phyloP scores from a whole-genome alignment of 768 basidiomycete species.

The Auricularia auricula-judae region DNA sequence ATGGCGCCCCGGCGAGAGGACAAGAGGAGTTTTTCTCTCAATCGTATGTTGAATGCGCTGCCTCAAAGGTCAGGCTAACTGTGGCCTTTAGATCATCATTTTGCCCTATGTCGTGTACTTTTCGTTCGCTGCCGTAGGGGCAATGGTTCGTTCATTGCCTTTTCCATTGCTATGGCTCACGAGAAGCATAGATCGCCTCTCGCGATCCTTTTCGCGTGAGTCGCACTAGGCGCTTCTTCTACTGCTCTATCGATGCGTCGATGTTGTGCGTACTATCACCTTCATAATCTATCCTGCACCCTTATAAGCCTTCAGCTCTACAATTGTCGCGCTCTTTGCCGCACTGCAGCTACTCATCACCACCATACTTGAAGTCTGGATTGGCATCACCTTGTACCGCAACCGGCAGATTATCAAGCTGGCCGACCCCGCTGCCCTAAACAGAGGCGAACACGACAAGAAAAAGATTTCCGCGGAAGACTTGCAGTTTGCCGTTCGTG shows the following conservation, averaged over 20 bases:
- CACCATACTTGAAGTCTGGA: slow-evolving; percentile 28
- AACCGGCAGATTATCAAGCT: slow-evolving; percentile 9
- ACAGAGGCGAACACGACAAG: slow-evolving; percentile 14
- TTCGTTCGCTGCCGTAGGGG: slow-evolving; percentile 28
- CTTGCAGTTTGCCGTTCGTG: slow-evolving; percentile 34
- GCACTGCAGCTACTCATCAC: slow-evolving; percentile 29
- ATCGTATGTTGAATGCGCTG: background rate
- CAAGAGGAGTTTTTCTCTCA: background rate
- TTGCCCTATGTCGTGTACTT: slow-evolving; percentile 29
- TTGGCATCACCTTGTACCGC: background rate
- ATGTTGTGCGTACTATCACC: slow-evolving; percentile 21
- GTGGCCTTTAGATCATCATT: slow-evolving; percentile 25
- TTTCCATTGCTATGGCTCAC: background rate
- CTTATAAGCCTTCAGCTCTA: slow-evolving; percentile 21
- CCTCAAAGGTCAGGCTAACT: background rate
- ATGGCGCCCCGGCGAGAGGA: background rate
- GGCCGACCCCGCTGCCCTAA: slow-evolving; percentile 32
- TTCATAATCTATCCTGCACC: too few species aligned
- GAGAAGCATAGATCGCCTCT: slow-evolving; percentile 25
- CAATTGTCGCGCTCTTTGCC: slow-evolving; percentile 29
- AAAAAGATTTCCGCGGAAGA: slow-evolving; percentile 21
- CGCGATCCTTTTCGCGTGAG: slow-evolving; percentile 25
- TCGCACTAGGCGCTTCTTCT: slow-evolving; percentile 40
- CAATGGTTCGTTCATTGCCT: slow-evolving; percentile 20
- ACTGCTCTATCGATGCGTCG: slow-evolving; percentile 32